phyloP scores from a whole-genome alignment of 768 basidiomycete species.

The Collybiopsis confluens region DNA sequence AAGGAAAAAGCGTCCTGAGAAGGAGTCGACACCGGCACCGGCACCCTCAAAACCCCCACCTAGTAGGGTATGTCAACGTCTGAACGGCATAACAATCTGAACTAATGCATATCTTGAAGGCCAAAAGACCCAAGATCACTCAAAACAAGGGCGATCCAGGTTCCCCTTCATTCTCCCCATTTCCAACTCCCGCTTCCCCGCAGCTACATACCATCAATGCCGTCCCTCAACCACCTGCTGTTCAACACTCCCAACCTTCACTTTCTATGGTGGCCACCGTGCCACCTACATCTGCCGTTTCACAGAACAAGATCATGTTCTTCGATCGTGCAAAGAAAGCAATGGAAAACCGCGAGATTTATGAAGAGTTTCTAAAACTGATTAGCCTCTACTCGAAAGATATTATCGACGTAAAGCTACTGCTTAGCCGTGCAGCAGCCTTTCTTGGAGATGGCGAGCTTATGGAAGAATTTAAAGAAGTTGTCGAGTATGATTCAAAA shows the following conservation, averaged over 20 bases:
- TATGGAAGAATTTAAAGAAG: constrained; percentile 77
- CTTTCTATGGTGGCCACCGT: constrained; percentile 13
- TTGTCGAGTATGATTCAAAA: constrained; percentile 77
- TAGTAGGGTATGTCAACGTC: constrained; percentile 37
- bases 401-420: constrained; percentile 79
- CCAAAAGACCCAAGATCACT: constrained; percentile 60
- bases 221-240: constrained; percentile 18
- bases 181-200: constrained; percentile 40
- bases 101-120: constrained; percentile 22
- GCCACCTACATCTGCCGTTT: constrained; percentile 29
- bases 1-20: constrained; percentile 65
- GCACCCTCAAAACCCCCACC: constrained; percentile 39
- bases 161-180: constrained; percentile 51
- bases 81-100: background rate
- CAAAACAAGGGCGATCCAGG: constrained; percentile 53
- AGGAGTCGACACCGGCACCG: constrained; percentile 62
- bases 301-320: constrained; percentile 81
- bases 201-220: constrained; percentile 28
- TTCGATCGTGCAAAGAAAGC: constrained; percentile 90
- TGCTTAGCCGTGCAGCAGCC: constrained; percentile 74
- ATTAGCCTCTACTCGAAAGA: constrained; percentile 88
- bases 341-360: constrained; percentile 69
- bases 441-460: constrained; percentile 84
- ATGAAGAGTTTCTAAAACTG: constrained; percentile 94
- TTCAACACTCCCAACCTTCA: constrained; percentile 17